phyloP scores from a whole-genome alignment of 2,329 filamentous ascomycete species.

The Colletotrichum eremochloae region DNA sequence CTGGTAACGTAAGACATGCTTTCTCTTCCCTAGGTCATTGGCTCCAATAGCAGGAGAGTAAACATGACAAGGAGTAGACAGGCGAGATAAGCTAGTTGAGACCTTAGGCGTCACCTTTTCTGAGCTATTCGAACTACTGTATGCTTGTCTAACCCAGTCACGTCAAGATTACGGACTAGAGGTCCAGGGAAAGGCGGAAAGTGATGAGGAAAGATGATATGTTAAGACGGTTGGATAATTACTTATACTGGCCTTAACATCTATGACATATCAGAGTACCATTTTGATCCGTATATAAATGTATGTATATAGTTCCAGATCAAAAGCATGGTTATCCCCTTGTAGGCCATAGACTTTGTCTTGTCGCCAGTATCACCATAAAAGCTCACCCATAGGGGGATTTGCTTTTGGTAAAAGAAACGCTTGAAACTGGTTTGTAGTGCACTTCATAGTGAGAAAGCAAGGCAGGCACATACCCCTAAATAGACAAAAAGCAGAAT shows the following conservation, averaged over 20 bases:
- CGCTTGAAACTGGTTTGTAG: background rate
- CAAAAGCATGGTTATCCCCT: background rate
- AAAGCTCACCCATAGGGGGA: no score
- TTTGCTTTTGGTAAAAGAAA: background rate
- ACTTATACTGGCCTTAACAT: background rate
- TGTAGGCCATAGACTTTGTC: background rate
- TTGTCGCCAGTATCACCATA: background rate
- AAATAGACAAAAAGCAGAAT: background rate
- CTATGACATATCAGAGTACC: background rate
- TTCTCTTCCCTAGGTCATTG: background rate
- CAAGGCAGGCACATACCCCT: background rate
- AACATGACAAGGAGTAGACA: background rate
- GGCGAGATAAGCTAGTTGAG: background rate
- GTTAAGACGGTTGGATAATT: background rate
- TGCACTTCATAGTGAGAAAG: background rate
- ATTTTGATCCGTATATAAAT: no score
- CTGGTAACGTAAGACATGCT: background rate
- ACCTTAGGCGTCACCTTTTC: background rate
- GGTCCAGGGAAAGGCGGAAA: background rate
- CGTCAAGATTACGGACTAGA: background rate
- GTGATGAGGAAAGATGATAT: no score
- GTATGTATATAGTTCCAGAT: background rate
- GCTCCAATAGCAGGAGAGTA: background rate
- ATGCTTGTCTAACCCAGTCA: background rate
- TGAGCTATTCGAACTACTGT: background rate